Evolutionary conservation across 148 eudicot genomes (phyloP).

Genomic region (Rhododendron griersonianum): DNA sequence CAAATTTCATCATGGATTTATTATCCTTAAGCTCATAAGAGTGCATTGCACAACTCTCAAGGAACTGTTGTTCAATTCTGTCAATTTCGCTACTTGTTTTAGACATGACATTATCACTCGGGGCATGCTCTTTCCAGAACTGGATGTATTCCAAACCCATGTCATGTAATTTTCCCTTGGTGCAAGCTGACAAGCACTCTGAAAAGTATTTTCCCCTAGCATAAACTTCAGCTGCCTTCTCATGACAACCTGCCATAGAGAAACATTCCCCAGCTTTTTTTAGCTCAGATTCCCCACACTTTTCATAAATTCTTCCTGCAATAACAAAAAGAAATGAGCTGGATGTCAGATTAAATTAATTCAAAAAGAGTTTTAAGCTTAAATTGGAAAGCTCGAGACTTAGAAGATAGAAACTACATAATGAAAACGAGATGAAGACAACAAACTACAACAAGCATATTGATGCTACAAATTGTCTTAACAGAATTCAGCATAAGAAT

Average conservation of each 20-base stretch:
- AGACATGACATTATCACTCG: neutral
- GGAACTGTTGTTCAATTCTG: constrained; percentile 43
- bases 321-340: neutral
- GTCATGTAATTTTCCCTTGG: constrained; percentile 42
- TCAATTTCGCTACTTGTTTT: constrained; percentile 25
- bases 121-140: constrained; percentile 44
- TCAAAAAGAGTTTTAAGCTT: neutral
- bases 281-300: constrained; percentile 36
- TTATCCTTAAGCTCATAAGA: constrained; percentile 35
- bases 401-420: neutral
- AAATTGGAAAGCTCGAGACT: neutral
- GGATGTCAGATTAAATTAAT: neutral
- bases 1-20: constrained; percentile 58
- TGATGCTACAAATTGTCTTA: neutral
- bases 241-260: too few relatives aligned
- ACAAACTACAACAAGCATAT: neutral
- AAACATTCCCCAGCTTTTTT: too few relatives aligned
- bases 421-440: neutral
- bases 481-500: neutral
- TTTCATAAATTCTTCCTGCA: constrained; percentile 57
- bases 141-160: constrained; percentile 52
- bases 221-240: too few relatives aligned
- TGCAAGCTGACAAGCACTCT: constrained; percentile 58
- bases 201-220: constrained; percentile 35
- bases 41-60: constrained; percentile 54